These are phyloP conservation scores for Alternaria ventricosa DNA, from an alignment of 2,329 filamentous ascomycete genomes.

Conservation along the genomic window DNA sequence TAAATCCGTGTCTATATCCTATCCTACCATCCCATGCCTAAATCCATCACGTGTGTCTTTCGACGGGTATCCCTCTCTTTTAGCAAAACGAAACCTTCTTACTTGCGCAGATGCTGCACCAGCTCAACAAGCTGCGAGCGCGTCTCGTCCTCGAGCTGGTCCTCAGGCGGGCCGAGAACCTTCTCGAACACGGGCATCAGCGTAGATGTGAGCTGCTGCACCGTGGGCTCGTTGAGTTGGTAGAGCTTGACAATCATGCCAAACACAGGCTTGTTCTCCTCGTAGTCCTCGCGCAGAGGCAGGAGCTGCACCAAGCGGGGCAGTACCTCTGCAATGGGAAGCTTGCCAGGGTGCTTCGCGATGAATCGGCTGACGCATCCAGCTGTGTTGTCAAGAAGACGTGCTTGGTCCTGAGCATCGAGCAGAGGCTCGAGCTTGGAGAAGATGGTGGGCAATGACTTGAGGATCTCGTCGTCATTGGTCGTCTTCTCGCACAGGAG, in stretches of 20 bases:
- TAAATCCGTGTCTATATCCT: conserved; percentile 29
- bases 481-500: conserved; percentile 83
- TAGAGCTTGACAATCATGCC: conserved; percentile 89
- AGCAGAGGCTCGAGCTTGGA: conserved; percentile 86
- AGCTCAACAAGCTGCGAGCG: conserved; percentile 70
- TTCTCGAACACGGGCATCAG: conserved; percentile 75
- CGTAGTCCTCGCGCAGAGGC: conserved; percentile 89
- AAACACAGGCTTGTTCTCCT: conserved; percentile 95
- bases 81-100: conserved; percentile 27
- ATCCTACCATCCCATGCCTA: conserved; percentile 10
- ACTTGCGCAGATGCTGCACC: conserved; percentile 59
- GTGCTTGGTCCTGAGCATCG: conserved; percentile 75
- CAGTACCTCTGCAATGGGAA: conserved; percentile 81
- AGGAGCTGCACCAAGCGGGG: conserved; percentile 79
- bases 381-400: conserved; percentile 89
- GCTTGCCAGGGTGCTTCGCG: conserved; percentile 80
- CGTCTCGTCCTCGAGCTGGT: conserved; percentile 77
- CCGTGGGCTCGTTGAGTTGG: conserved; percentile 70
- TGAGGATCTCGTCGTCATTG: conserved; percentile 74
- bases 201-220: conserved; percentile 72
- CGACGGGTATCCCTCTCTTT: conserved; percentile 35
- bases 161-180: conserved; percentile 73
- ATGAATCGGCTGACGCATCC: conserved; percentile 94
- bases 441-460: conserved; percentile 78
- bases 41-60: conserved; percentile 32